Base-by-base conservation (phyloP, 306 rosid genomes). In the Erythrophleum fordii region DNA sequence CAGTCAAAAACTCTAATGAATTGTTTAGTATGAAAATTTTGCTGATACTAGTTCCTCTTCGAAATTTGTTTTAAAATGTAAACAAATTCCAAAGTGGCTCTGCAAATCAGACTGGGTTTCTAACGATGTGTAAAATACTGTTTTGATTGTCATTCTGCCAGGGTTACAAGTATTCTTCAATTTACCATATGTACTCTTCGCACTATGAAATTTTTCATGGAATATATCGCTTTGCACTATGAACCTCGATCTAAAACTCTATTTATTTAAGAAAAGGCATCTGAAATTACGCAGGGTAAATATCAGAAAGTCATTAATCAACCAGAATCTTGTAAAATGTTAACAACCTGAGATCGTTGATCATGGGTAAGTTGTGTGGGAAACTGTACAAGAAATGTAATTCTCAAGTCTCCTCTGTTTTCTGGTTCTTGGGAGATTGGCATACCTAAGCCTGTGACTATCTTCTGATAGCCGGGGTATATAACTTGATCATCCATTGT, bases 381-480 rank as follows among this genome's bases (percentile, higher is more conserved):
- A 89, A 95, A 92, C 58, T 77, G 75, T 59, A 92, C 97, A 2
- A 86, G 72, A 79, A 93, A 95, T 46, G 75, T 86, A 66, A 95
- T 46, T 59, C 73, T 90, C 81, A 96, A 82, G 67, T 82, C 48
- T 53, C 97, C 99, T 81, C 97, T 92, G 48, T 70, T 87, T 78
- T 80, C 88, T 37, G 80, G 75, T 12, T 85, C 83, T 23, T 23
- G 81, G 14, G 90, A 34, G 20, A 75, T 76, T 1, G 98, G 81
- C 99, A 96, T 93, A 26, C 99, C 99, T 73, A 88, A 90, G 67
- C 83, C 91, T 3, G 49, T 72, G 26, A 96, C 77, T 23, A 87
- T 55, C 83, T 83, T 89, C 81, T 86, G 83, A 67, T 72, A 88
- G 9, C 97, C 94, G 49, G 92, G 97, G 49, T 51, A 44, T 45